phyloP scores from a whole-genome alignment of 164 flowering plant species.

The Piper longum region DNA sequence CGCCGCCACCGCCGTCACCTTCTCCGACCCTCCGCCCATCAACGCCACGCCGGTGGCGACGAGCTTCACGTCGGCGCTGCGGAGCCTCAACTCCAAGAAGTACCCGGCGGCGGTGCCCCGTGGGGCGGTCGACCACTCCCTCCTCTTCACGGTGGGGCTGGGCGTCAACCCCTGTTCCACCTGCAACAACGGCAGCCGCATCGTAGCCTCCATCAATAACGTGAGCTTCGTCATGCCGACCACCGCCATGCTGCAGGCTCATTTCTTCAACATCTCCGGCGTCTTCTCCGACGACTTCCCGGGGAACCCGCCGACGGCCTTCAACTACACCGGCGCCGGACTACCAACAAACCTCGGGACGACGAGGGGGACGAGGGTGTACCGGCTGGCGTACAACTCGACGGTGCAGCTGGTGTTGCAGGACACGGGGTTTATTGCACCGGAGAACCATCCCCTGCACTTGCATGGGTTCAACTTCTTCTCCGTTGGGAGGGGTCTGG shows the following conservation, averaged over 20 bases:
- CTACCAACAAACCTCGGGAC: constrained; percentile 29
- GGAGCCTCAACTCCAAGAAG: constrained; percentile 45
- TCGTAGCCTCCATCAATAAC: constrained; percentile 51
- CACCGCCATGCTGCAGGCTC: constrained; percentile 55
- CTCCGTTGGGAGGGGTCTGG: constrained; percentile 51
- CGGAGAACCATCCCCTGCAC: constrained; percentile 72
- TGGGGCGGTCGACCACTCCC: constrained; percentile 29
- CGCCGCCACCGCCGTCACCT: constrained; percentile 16
- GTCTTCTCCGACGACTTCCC: constrained; percentile 73
- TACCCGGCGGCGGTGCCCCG: constrained; percentile 53
- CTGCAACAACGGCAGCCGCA: constrained; percentile 58
- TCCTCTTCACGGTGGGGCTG: constrained; percentile 54
- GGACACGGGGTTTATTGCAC: constrained; percentile 52
- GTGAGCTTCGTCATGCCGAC: constrained; percentile 69
- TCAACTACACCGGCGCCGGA: constrained; percentile 38
- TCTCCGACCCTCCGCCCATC: constrained; percentile 34
- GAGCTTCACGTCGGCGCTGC: constrained; percentile 38
- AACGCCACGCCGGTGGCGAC: constrained; percentile 57
- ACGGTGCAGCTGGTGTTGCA: constrained; percentile 60
- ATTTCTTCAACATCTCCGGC: constrained; percentile 48
- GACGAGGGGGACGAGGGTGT: constrained; percentile 43
- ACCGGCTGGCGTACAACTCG: constrained; percentile 34
- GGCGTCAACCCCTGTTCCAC: constrained; percentile 56
- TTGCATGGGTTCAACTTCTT: constrained; percentile 83
- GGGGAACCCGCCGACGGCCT: constrained; percentile 34